These are phyloP conservation scores for Sphaerobolus stellatus DNA, from an alignment of 1,284 basidiomycete genomes.

Conservation along the genomic window DNA sequence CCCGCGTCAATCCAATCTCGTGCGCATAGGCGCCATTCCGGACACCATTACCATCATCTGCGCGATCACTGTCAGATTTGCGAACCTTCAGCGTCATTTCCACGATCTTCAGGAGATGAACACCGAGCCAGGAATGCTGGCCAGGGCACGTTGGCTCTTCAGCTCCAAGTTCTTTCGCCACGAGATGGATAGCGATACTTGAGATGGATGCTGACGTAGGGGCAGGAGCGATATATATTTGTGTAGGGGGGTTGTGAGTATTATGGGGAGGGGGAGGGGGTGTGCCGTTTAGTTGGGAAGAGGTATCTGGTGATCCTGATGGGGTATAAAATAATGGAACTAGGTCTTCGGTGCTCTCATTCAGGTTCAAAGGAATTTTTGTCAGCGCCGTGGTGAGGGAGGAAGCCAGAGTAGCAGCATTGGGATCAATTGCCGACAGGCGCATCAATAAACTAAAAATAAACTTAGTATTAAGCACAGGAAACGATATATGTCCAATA, in stretches of 20 bases:
- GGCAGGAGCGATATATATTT: not conserved
- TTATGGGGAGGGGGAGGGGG: not conserved
- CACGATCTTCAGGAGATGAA: constrained; percentile 6
- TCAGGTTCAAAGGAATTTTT: not conserved
- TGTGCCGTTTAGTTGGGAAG: not conserved
- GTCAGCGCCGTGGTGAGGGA: constrained; percentile 6
- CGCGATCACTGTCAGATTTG: not conserved
- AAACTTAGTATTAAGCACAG: not conserved
- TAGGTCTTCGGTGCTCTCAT: not conserved
- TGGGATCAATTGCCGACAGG: not conserved
- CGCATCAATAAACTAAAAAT: constrained; percentile 1
- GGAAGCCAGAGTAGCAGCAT: not conserved
- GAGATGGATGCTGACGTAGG: not conserved
- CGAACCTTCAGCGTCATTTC: constrained; percentile 3
- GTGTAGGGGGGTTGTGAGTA: not conserved
- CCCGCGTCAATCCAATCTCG: too few relatives aligned
- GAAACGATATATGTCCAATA: not conserved
- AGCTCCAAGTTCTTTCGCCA: not conserved
- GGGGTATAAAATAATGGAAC: not conserved
- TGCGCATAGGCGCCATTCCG: too few relatives aligned
- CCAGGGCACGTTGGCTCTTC: not conserved
- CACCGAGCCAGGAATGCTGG: constrained; percentile 9
- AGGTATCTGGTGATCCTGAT: not conserved
- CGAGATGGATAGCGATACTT: constrained; percentile 5
- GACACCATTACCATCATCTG: too few relatives aligned